phyloP scores from a whole-genome alignment of 345 rosid species.

The Excoecaria agallocha region DNA sequence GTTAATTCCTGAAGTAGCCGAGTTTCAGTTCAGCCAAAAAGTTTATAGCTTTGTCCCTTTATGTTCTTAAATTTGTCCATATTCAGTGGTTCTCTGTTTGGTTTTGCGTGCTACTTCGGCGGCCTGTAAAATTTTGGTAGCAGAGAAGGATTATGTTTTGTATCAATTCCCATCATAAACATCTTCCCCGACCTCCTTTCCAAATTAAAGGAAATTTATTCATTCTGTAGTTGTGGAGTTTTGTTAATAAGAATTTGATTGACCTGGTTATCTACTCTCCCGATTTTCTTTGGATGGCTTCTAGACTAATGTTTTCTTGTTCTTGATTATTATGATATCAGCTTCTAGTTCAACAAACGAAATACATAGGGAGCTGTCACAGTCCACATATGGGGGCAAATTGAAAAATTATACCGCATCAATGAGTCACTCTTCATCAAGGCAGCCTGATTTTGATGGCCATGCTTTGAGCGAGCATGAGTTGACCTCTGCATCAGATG shows the following conservation, averaged over 20 bases:
- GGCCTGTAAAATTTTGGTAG: background rate
- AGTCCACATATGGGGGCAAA: conserved; percentile 35
- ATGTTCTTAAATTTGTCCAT: conserved; percentile 1
- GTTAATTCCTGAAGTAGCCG: background rate
- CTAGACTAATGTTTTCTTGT: background rate
- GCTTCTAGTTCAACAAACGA: conserved; percentile 39
- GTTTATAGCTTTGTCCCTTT: background rate
- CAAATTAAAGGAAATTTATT: too few relatives aligned
- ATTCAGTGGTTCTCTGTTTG: background rate
- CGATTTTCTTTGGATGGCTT: background rate
- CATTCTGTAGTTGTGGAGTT: too few relatives aligned
- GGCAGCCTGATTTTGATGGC: conserved; percentile 32
- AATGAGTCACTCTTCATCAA: conserved; percentile 18
- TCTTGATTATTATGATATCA: conserved; percentile 11
- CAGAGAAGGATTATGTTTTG: background rate
- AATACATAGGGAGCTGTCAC: conserved; percentile 31
- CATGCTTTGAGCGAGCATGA: conserved; percentile 23
- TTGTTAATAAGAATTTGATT: too few relatives aligned
- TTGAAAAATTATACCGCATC: conserved; percentile 26
- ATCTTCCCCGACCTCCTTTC: background rate
- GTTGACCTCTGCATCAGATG: conserved; percentile 32
- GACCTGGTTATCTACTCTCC: too few relatives aligned
- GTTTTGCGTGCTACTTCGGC: background rate
- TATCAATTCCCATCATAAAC: background rate
- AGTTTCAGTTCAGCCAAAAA: background rate